These are phyloP conservation scores for Ricinus communis DNA, from an alignment of 345 rosid species.

Conservation along the genomic window DNA sequence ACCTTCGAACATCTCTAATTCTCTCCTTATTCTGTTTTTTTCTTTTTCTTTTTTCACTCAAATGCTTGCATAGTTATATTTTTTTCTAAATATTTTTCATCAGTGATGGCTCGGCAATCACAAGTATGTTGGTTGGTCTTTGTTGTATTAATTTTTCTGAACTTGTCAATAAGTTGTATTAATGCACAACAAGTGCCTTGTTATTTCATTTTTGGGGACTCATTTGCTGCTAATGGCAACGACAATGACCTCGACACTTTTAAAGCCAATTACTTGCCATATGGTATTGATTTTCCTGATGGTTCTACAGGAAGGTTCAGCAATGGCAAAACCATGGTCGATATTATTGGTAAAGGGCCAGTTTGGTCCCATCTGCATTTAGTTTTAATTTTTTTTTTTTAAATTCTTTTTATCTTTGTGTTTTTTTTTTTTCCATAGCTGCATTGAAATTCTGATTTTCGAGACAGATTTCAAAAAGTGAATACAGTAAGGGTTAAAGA, in stretches of 20 bases:
- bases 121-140: not conserved
- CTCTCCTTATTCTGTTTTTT: not conserved
- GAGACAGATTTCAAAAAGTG: no score
- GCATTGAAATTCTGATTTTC: no score
- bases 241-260: slow-evolving; percentile 3
- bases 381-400: no score
- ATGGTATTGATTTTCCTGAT: slow-evolving; percentile 5
- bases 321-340: slow-evolving; percentile 4
- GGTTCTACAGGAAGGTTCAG: slow-evolving; percentile 11
- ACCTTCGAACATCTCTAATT: not conserved
- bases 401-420: no score
- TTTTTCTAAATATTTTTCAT: no score
- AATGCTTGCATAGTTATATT: no score
- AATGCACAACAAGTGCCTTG: not conserved
- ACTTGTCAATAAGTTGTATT: not conserved
- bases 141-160: not conserved
- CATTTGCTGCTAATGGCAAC: slow-evolving; percentile 9
- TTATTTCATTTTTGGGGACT: slow-evolving; percentile 12
- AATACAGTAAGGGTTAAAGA: no score
- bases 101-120: not conserved
- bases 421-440: no score
- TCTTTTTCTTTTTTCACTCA: not conserved
- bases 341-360: not conserved
- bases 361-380: no score
- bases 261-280: slow-evolving; percentile 6